These are phyloP conservation scores for Calocera viscosa DNA, from an alignment of 768 basidiomycete genomes.

Conservation along the genomic window DNA sequence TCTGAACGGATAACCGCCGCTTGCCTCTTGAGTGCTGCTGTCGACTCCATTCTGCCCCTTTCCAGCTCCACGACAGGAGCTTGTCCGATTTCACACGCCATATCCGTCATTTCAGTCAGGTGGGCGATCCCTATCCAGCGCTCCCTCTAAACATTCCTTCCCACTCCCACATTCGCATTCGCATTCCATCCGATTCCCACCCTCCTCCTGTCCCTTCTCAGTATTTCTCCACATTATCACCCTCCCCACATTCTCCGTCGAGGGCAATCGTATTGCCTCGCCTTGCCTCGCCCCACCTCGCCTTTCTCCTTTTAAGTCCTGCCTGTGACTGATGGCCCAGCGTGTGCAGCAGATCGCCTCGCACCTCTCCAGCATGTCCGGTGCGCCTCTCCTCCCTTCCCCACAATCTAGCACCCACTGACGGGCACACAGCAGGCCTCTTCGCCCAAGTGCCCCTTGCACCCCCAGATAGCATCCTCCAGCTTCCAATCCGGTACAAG, in stretches of 20 bases:
- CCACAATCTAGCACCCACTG: neutral
- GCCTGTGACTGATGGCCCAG: constrained; percentile 13
- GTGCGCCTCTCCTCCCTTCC: neutral
- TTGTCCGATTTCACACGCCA: neutral
- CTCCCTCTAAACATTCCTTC: no score
- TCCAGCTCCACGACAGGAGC: neutral
- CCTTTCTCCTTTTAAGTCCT: no score
- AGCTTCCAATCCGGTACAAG: constrained; percentile 82
- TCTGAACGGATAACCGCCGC: neutral
- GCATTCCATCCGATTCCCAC: no score
- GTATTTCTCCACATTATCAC: no score
- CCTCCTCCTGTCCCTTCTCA: no score
- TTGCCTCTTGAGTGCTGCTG: neutral
- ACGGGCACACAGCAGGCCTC: constrained; percentile 5
- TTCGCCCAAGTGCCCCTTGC: constrained; percentile 72
- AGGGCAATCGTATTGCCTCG: no score
- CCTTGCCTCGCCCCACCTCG: no score
- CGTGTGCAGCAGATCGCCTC: constrained; percentile 15
- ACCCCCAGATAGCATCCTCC: constrained; percentile 84
- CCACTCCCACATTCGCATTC: no score
- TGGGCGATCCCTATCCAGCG: no score
- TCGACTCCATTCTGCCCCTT: neutral
- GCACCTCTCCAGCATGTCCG: constrained; percentile 11
- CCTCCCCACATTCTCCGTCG: no score
- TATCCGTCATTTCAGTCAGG: no score